Conservation (phyloP, 495 filamentous ascomycete genomes). For the Xanthoparmelia taractica region DNA sequence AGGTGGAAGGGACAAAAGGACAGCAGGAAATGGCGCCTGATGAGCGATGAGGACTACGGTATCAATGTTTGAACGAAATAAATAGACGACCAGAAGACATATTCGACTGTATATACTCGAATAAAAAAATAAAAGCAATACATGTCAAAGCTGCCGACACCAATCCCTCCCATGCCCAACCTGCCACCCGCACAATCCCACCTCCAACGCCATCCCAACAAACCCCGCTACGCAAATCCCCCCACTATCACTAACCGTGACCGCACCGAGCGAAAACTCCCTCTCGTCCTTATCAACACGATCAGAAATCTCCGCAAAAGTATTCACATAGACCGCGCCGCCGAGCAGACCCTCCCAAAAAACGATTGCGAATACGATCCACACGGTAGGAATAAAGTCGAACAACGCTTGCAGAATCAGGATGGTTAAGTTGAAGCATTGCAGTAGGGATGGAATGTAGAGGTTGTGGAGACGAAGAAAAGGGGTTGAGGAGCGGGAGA, state of each 20-base stretch:
- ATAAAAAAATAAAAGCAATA: neutral
- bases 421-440: conserved; percentile 67
- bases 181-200: conserved; percentile 74
- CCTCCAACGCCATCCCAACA: conserved; percentile 75
- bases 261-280: conserved; percentile 84
- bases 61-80: neutral
- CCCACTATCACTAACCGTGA: conserved; percentile 83
- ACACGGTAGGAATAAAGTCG: conserved; percentile 74
- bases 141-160: conserved; percentile 45
- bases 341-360: conserved; percentile 95
- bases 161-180: conserved; percentile 67
- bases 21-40: conserved; percentile 30
- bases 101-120: neutral
- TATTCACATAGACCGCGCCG: conserved; percentile 88
- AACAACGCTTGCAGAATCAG: conserved; percentile 68
- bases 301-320: conserved; percentile 86
- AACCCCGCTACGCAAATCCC: conserved; percentile 89
- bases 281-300: conserved; percentile 64
- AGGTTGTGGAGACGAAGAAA: conserved; percentile 74
- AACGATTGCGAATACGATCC: conserved; percentile 70
- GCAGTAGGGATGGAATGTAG: conserved; percentile 77
- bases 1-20: conserved; percentile 25
- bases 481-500: conserved; percentile 82
- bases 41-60: conserved; percentile 14
- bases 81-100: neutral